Evolutionary conservation across 2,329 filamentous ascomycete genomes (phyloP), one percentile per base, ranked within the genome.

Genomic region (Sporothrix variecibatus): DNA sequence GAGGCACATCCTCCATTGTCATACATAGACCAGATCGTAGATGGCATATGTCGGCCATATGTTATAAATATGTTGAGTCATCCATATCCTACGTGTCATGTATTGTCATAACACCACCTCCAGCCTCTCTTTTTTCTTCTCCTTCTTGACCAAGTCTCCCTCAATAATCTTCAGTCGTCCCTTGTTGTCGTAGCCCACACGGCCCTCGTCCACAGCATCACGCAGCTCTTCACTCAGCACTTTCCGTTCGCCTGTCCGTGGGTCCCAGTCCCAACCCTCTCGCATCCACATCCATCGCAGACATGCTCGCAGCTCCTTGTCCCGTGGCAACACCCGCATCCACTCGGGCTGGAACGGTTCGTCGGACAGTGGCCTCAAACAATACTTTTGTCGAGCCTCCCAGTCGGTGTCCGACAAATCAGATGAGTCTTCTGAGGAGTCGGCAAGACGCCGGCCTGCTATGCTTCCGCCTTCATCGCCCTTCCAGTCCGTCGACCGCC

Each of bases 281-380:
- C 91, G 90, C 83, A 96, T 88, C 94, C 95, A 97, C 89, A 94
- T 93, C 94, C 95, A 98, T 53, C 92, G 87, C 79, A 98, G 82
- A 82, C 91, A 97, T 0, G 94, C 94, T 60, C 93, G 87, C n/a
- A 98, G 84, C 81, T 98, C 95, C 82, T 97, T 98, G 81, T 98
- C 95, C 60, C 86, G 84, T 0, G 95, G 94, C 68, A 92, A 80
- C 0, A 97, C 94, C 2, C 93, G 88, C 87, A 94, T 96, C 95
- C 95, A 98, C 82, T 98, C 95, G 0, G 94, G 93, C 78, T 94
- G 91, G 79, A 95, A 94, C 17, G 85, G 62, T 17, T 46, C 62
- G 12, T 84, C 71, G 82, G 9, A 34, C n/a, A 26, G 12, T 40
- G 31, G 71, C 20, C 20, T 51, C 8, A 4, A 31, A 7, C 62